Conservation (phyloP, 352 stramenopile species). For the Phytophthora megakarya region DNA sequence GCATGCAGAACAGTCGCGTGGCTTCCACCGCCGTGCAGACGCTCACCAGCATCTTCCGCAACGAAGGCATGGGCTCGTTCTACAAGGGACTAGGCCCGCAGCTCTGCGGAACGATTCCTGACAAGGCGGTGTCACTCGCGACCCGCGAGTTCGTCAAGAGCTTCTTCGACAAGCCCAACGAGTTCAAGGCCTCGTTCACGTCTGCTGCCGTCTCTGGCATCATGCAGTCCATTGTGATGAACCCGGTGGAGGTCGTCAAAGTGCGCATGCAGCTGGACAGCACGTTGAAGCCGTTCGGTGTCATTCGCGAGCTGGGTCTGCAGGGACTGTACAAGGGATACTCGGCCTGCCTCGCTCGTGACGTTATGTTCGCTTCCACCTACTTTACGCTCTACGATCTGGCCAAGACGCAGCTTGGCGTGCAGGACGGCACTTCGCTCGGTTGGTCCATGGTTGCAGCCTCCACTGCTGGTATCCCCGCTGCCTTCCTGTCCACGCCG, state of each 20-base stretch:
- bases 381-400: conserved; percentile 86
- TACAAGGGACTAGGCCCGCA: conserved; percentile 82
- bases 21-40: conserved; percentile 59
- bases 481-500: conserved; percentile 77
- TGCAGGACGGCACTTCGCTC: conserved; percentile 73
- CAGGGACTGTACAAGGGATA: conserved; percentile 77
- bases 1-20: conserved; percentile 79
- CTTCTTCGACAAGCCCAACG: conserved; percentile 74
- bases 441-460: conserved; percentile 74
- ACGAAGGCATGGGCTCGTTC: conserved; percentile 69
- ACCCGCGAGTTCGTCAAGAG: conserved; percentile 81
- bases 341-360: conserved; percentile 66
- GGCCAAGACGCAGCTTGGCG: conserved; percentile 63
- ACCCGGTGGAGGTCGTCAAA: conserved; percentile 84
- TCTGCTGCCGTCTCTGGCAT: conserved; percentile 72
- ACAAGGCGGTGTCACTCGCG: conserved; percentile 82
- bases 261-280: conserved; percentile 86
- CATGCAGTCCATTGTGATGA: conserved; percentile 83
- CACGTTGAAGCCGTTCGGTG: conserved; percentile 50
- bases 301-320: conserved; percentile 69
- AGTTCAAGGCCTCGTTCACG: conserved; percentile 70
- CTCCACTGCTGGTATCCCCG: conserved; percentile 70
- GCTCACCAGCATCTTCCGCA: conserved; percentile 61
- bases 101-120: conserved; percentile 72
- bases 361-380: conserved; percentile 78